Evolutionary conservation across 345 rosid genomes (phyloP), one percentile per base, ranked within the genome.

Genomic region (Syzygium grande): DNA sequence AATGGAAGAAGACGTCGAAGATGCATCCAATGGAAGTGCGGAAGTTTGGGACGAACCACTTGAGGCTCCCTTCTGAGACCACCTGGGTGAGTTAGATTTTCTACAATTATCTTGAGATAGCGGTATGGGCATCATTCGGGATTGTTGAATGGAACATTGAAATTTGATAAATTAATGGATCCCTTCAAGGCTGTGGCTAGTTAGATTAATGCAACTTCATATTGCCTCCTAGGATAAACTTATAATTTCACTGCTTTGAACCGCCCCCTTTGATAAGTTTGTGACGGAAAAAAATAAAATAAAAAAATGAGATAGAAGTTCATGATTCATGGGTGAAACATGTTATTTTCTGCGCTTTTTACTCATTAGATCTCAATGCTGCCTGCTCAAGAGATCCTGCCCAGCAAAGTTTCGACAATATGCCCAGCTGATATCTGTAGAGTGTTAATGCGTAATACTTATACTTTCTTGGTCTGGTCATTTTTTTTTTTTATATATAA

Each of bases 1-100:
- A 23, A 96, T 97, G 99, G 99, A 97, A 93, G 99, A 97, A 91
- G 99, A 97, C 85, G 99, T 96, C 3, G 99, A 97, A 91, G 99
- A 96, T 94, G 98, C 94, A 84, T 97, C 99, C 77, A 96, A 97
- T 92, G 99, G 99, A 89, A 97, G 99, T 92, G 97, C 97, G 78
- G 99, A 97, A 90, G 98, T 96, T 84, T 96, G 99, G 99, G 99
- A 97, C 86, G 99, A 97, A 91, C 95, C 99, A 80, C 98, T 97
- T 85, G 99, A 97, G 89, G 98, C 98, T 89, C 94, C 98, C n/a
- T 97, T 97, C 89, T 97, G 94, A 97, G 90, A 77, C 89, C 85
- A 87, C 54, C 38, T 4, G 68, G 92, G 95, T 91, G 88, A 90
- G 90, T n/a, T 79, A 51, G 52, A 52, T 51, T 25, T 27, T n/a